phyloP scores from a whole-genome alignment of 805 yeast species.

The Metschnikowia peoriensis region DNA sequence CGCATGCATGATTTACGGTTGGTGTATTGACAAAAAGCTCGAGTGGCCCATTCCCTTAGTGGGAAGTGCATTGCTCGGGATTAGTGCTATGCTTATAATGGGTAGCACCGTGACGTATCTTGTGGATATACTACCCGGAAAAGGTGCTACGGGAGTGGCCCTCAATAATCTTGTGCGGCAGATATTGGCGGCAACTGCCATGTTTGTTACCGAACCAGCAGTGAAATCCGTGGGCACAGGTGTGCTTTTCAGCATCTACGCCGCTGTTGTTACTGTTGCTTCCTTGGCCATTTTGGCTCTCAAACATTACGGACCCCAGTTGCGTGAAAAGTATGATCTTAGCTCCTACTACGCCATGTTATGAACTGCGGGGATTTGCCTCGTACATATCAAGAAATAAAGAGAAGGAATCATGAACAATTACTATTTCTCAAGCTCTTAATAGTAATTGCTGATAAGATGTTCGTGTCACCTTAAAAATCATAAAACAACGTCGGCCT shows the following conservation, averaged over 20 bases:
- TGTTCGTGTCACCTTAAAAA: too few relatives aligned
- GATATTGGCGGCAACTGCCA: constrained; percentile 70
- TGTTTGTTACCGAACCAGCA: constrained; percentile 73
- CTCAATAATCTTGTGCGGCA: constrained; percentile 73
- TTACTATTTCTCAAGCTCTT: too few relatives aligned
- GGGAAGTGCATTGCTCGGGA: constrained; percentile 80
- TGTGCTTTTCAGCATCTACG: constrained; percentile 62
- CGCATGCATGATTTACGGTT: constrained; percentile 74
- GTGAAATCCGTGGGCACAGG: constrained; percentile 68
- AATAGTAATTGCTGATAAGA: too few relatives aligned
- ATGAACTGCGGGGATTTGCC: constrained; percentile 7
- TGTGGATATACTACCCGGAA: constrained; percentile 82
- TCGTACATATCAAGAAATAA: not conserved
- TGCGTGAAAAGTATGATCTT: constrained; percentile 63
- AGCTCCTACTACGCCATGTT: constrained; percentile 54
- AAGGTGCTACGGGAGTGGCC: constrained; percentile 88
- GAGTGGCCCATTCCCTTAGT: constrained; percentile 79
- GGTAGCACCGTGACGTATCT: constrained; percentile 79
- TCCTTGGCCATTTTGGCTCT: constrained; percentile 44
- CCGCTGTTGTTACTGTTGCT: constrained; percentile 51
- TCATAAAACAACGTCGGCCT: too few relatives aligned
- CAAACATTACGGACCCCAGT: constrained; percentile 55
- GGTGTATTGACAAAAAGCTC: constrained; percentile 68
- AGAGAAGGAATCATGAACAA: too few relatives aligned
- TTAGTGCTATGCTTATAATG: constrained; percentile 79